Conservation (phyloP, 2,329 filamentous ascomycete genomes). For the Neofusicoccum cordaticola region DNA sequence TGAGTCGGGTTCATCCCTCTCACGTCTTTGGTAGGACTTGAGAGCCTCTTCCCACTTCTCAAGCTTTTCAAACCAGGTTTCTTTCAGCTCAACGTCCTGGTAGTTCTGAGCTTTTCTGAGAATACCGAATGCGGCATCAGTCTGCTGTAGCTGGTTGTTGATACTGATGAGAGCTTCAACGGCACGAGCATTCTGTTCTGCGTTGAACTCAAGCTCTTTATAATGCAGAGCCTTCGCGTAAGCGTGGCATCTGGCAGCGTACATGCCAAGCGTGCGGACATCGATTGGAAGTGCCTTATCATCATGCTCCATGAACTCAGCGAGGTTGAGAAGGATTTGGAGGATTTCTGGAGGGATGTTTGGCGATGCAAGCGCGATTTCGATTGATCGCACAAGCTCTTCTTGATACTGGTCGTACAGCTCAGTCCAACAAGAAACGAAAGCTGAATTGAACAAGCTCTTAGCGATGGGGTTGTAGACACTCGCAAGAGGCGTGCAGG, state of each 20-base stretch:
- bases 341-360: constrained; percentile 95
- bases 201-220: constrained; percentile 96
- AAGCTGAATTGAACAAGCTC: constrained; percentile 96
- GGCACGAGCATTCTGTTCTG: constrained; percentile 91
- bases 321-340: constrained; percentile 89
- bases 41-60: constrained; percentile 98
- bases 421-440: constrained; percentile 98
- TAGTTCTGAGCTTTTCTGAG: constrained; percentile 93
- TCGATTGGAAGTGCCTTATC: constrained; percentile 98
- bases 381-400: constrained; percentile 91
- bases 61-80: constrained; percentile 98
- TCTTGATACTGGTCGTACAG: constrained; percentile 96
- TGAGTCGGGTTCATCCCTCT: constrained; percentile 66
- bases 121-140: constrained; percentile 97
- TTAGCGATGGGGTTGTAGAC: constrained; percentile 88
- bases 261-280: constrained; percentile 87
- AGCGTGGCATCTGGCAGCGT: constrained; percentile 93
- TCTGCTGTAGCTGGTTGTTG: constrained; percentile 98
- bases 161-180: constrained; percentile 98
- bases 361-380: constrained; percentile 89
- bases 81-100: constrained; percentile 90
- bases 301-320: constrained; percentile 99
- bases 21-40: constrained; percentile 84
- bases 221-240: constrained; percentile 98
- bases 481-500: constrained; percentile 86